Evolutionary conservation across 768 basidiomycete species (phyloP).

Genomic region (Collybiopsis luxurians): DNA sequence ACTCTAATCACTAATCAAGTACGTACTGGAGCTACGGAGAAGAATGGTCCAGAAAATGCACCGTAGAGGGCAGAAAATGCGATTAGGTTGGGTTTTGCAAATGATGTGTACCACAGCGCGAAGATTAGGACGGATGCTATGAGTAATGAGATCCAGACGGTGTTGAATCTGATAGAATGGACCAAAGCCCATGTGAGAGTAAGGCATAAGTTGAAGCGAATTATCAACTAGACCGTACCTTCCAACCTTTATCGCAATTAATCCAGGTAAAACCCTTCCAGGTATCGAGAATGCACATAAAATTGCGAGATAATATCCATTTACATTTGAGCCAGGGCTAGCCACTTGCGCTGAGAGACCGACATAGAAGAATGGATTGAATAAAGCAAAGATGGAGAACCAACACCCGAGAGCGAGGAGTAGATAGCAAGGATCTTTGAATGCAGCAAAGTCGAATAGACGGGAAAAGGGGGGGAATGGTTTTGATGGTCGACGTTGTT

Average conservation of each 20-base stretch:
- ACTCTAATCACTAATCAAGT: background rate
- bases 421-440: conserved; percentile 16
- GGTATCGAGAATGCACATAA: conserved; percentile 19
- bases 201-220: background rate
- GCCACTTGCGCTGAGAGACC: conserved; percentile 17
- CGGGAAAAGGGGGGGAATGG: conserved; percentile 14
- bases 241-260: conserved; percentile 21
- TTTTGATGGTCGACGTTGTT: conserved; percentile 18
- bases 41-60: conserved; percentile 21
- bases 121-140: conserved; percentile 19
- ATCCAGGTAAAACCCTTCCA: conserved; percentile 20
- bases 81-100: conserved; percentile 15
- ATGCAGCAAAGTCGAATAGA: conserved; percentile 18
- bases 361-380: conserved; percentile 24
- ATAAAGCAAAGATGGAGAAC: conserved; percentile 17
- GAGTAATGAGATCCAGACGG: conserved; percentile 11
- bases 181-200: background rate
- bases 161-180: conserved; percentile 14
- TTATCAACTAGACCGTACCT: conserved; percentile 1
- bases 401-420: conserved; percentile 18
- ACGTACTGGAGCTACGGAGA: conserved; percentile 18
- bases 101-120: conserved; percentile 20
- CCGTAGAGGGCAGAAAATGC: conserved; percentile 22
- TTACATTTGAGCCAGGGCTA: conserved; percentile 13
- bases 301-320: conserved; percentile 22